Evolutionary conservation across 805 yeast species (phyloP).

Genomic region (Zygosaccharomyces bailii): DNA sequence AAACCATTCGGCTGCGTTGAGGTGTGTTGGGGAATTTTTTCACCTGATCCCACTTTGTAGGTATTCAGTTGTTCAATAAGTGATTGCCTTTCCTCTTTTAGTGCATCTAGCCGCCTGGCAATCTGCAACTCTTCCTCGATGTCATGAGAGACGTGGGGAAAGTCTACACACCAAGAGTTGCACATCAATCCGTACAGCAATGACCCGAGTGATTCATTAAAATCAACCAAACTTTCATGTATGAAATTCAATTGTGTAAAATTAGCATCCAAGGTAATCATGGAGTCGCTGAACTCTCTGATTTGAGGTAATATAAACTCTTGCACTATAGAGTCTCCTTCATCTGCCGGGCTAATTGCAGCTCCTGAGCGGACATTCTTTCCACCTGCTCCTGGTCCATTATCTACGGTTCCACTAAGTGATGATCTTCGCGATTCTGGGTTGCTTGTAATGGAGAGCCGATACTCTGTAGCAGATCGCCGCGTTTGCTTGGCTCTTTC

Average conservation of each 20-base stretch:
- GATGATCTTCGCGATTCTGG: slow-evolving; percentile 37
- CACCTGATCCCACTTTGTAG: slow-evolving; percentile 7
- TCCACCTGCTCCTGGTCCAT: slow-evolving; percentile 7
- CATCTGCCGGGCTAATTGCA: slow-evolving; percentile 11
- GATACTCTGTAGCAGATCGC: slow-evolving; percentile 36
- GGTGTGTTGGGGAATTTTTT: neutral
- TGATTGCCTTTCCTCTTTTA: slow-evolving; percentile 22
- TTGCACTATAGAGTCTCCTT: slow-evolving; percentile 22
- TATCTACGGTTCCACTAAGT: slow-evolving; percentile 20
- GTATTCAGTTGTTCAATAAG: slow-evolving; percentile 14
- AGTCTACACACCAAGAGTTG: slow-evolving; percentile 87
- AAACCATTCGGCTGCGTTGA: neutral
- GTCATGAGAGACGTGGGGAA: slow-evolving; percentile 37
- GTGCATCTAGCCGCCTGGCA: slow-evolving; percentile 18
- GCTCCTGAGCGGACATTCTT: slow-evolving; percentile 10
- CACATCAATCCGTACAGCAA: slow-evolving; percentile 76
- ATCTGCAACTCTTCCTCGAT: slow-evolving; percentile 26
- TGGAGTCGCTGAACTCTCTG: slow-evolving; percentile 45
- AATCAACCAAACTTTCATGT: slow-evolving; percentile 58
- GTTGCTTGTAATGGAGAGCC: slow-evolving; percentile 41
- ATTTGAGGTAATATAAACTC: slow-evolving; percentile 44
- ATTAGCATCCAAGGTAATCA: slow-evolving; percentile 55
- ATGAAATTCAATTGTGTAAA: slow-evolving; percentile 54
- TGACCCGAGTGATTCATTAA: slow-evolving; percentile 77
- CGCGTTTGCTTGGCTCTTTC: slow-evolving; percentile 14